Conservation (phyloP, 1,284 basidiomycete genomes). For the Malassezia psittaci region DNA sequence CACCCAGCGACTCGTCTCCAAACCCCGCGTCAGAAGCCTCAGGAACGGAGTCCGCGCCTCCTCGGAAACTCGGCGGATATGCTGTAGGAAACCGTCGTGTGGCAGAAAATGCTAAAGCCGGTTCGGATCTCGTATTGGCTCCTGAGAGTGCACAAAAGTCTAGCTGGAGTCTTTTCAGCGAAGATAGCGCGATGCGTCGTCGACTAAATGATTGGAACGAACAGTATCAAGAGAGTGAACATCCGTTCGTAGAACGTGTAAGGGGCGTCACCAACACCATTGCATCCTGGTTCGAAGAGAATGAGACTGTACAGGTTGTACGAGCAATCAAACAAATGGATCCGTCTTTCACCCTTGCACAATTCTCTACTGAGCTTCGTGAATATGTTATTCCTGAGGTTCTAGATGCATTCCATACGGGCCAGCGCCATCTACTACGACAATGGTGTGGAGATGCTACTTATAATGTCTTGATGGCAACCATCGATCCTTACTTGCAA, state of each 20-base stretch:
- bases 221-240: slow-evolving; percentile 80
- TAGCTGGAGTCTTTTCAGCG: slow-evolving; percentile 31
- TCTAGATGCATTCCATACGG: slow-evolving; percentile 85
- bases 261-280: slow-evolving; percentile 75
- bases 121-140: slow-evolving; percentile 31
- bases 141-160: slow-evolving; percentile 31
- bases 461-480: slow-evolving; percentile 84
- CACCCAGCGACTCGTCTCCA: background rate
- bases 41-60: background rate
- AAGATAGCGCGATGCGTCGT: slow-evolving; percentile 35
- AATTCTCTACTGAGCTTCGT: slow-evolving; percentile 76
- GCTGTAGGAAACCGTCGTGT: slow-evolving; percentile 26
- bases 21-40: slow-evolving; percentile 6
- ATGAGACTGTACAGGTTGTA: slow-evolving; percentile 88
- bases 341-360: slow-evolving; percentile 72
- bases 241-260: slow-evolving; percentile 70
- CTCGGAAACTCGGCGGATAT: slow-evolving; percentile 26
- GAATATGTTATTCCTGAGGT: slow-evolving; percentile 98
- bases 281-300: slow-evolving; percentile 87
- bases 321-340: slow-evolving; percentile 76
- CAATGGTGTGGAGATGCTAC: slow-evolving; percentile 95
- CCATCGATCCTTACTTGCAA: slow-evolving; percentile 83
- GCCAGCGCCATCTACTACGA: slow-evolving; percentile 71
- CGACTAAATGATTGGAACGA: slow-evolving; percentile 23
- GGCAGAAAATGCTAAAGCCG: slow-evolving; percentile 25